Base-by-base conservation (phyloP, 306 rosid species). In the Cicer yamashitae region DNA sequence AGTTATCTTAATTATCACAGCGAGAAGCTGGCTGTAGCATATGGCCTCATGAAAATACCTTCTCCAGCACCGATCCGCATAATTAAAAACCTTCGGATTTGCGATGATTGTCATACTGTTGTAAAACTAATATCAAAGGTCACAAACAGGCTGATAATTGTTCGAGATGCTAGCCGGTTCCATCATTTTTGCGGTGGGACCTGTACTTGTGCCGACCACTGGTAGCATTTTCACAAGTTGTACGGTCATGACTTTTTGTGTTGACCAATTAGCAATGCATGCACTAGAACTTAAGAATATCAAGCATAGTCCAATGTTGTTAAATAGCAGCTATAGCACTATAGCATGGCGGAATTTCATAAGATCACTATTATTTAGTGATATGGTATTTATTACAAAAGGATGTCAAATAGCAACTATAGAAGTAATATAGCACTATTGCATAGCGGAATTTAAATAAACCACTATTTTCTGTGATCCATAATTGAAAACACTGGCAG, bases 1-100 rank as follows among this genome's bases (percentile, higher is more conserved):
- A 85, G 87, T 47, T 88, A 81, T 75, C 87, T 93, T 65, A 88
- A 93, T 87, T 52, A 82, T 69, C 98, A 93, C 74, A 91, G 96
- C 48, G 98, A 93, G 74, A 91, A 90, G 84, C 81, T 93, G 57
- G 97, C 98, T 54, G 68, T 89, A 75, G 96, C 97, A 37, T 89
- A 85, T 75, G 96, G 91, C 44, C 83, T 93, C 17, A 83, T 91
- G 81, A 89, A 81, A 84, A 78, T 75, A 53, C 90, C 96, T 58
- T 70, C 87, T 59, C 87, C 90, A 18, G 81, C 88, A 76, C 89
- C 89, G 1, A 89, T 93, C 54, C 89, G 97, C 22, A 82, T 93
- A 51, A 84, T 91, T 17, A 91, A 93, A 59, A 93, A 88, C 75
- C 93, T 91, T 18, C 84, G 97, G 22, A 89, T 91, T 79, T 93